Evolutionary conservation across 2,329 filamentous ascomycete genomes (phyloP), one percentile per base, ranked within the genome.

Genomic region (Oidium heveae): DNA sequence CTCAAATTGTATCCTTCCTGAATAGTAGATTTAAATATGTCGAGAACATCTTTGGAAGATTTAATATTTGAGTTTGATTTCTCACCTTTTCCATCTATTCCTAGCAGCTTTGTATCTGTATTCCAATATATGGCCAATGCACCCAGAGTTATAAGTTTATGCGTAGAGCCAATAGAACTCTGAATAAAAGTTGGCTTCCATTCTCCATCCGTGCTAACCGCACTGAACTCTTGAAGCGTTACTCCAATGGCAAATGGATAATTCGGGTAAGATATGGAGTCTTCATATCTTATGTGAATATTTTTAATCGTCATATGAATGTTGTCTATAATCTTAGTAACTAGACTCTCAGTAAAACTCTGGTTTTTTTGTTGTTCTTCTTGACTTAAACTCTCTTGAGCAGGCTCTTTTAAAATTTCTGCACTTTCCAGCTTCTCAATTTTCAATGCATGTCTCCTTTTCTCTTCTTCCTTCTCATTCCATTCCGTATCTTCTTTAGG

Each of bases 371-470:
- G 84, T 67, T 96, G 86, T 66, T 99, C 91, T 66, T 98, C 91
- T 60, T 82, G 80, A 64, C 84, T 94, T 74, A 96, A 81, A 49
- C 89, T 88, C 66, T 94, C 89, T n/a, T 82, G 80, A 58, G 84
- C 93, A 54, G 84, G 78, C 65, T 96, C 89, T 67, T 94, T 94
- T 59, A 98, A 71, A 59, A 99, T 71, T 69, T 99, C 91, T 1
- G 91, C 91, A 61, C 86, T 94, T 66, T 98, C 91, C 7, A 99
- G 76, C 69, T 95, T 94, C 69, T 99, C 91, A 79, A 98, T 94
- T 72, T 99, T 99, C 64, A 98, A 76, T n/a, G 82, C 76, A 65
- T 95, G 87, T 58, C 78, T 80, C 64, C 91, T 76, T 54, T 79
- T 77, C 60, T 89, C 85, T 67, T 99, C 91, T 64, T 99, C 91